Conservation (phyloP, 2,329 filamentous ascomycete species). For the Dactylellina parvicollis region DNA sequence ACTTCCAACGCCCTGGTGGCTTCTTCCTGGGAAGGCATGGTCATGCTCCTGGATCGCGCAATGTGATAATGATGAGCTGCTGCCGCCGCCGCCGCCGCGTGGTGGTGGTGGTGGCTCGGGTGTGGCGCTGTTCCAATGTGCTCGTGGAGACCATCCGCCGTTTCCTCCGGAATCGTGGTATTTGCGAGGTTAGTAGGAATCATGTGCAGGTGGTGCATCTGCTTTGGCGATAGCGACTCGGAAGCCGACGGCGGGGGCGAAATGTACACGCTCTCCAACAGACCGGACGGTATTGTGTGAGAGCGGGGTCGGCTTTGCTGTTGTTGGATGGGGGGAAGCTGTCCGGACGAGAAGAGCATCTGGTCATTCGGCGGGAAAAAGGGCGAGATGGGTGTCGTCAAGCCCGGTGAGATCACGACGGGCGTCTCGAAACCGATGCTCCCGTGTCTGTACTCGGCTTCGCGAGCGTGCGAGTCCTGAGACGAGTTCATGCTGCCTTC, state of each 20-base stretch:
- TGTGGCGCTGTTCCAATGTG: background rate
- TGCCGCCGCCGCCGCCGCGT: slow-evolving; percentile 15
- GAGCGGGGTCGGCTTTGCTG: slow-evolving; percentile 48
- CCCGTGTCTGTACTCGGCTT: slow-evolving; percentile 47
- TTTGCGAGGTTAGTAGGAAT: slow-evolving; percentile 51
- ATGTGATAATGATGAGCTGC: slow-evolving; percentile 46
- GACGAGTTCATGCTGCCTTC: slow-evolving; percentile 52
- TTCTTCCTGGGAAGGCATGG: slow-evolving; percentile 78
- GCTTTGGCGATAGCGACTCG: slow-evolving; percentile 55
- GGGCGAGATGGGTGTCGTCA: slow-evolving; percentile 51
- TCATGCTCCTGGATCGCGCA: slow-evolving; percentile 57
- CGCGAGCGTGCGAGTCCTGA: slow-evolving; percentile 45
- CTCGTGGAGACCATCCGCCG: slow-evolving; percentile 41
- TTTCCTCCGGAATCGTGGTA: slow-evolving; percentile 52
- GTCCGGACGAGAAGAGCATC: slow-evolving; percentile 46
- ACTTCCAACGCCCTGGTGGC: slow-evolving; percentile 82
- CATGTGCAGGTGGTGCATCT: slow-evolving; percentile 50
- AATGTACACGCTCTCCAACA: slow-evolving; percentile 52
- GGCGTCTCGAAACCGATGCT: slow-evolving; percentile 51
- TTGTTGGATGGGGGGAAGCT: slow-evolving; percentile 47
- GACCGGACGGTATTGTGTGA: slow-evolving; percentile 50
- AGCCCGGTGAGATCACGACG: slow-evolving; percentile 48
- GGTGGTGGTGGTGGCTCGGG: background rate
- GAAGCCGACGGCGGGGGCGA: slow-evolving; percentile 52
- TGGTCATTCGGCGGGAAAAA: slow-evolving; percentile 49